Evolutionary conservation across 2,329 filamentous ascomycete species (phyloP).

Genomic region (Podosphaera xanthii): DNA sequence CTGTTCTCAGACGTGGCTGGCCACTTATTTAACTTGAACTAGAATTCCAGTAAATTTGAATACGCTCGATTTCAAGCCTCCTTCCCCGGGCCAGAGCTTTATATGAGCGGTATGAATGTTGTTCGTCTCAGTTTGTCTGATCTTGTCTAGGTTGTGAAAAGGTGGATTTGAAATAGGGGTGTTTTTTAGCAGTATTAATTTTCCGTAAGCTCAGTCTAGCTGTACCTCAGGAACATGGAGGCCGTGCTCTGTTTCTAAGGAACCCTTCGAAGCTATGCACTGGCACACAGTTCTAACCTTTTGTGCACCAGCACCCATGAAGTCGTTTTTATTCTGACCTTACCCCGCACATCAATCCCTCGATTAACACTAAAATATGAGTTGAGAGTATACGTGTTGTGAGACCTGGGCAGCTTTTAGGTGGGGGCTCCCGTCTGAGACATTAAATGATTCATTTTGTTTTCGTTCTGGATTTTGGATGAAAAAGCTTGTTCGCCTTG

Average conservation of each 20-base stretch:
- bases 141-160: neutral
- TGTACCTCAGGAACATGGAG: neutral
- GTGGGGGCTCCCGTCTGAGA: too few species aligned
- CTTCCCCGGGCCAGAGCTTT: neutral
- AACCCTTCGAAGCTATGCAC: neutral
- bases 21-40: neutral
- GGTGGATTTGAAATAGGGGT: neutral
- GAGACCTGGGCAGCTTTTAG: too few species aligned
- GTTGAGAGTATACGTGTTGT: too few species aligned
- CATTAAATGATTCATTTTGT: too few species aligned
- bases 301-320: neutral
- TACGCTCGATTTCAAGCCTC: neutral
- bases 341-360: neutral
- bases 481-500: too few species aligned
- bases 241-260: neutral
- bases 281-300: neutral
- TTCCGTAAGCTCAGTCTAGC: neutral
- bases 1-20: neutral
- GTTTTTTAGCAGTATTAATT: neutral
- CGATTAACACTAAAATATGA: neutral
- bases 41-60: neutral
- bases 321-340: neutral
- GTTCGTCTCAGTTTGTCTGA: neutral
- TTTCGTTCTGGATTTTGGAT: too few species aligned
- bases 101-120: neutral